Evolutionary conservation across 371 early-diverging fungal species (phyloP).

Genomic region (Lichtheimia hyalospora): DNA sequence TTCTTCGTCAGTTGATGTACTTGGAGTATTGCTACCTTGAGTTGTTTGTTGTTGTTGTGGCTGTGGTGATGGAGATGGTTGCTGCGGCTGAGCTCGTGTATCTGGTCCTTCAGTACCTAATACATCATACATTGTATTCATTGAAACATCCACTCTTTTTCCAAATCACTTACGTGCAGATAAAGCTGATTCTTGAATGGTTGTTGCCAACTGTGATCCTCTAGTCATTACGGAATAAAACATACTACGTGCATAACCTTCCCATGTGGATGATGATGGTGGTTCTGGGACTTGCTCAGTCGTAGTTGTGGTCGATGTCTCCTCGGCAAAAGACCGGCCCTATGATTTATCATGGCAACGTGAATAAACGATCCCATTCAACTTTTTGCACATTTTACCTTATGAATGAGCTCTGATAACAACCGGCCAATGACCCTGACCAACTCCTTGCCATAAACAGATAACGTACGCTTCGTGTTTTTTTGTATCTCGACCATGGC

Average conservation of each 20-base stretch:
- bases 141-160: background rate
- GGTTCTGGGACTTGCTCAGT: background rate
- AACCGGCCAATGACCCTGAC: slow-evolving; percentile 1
- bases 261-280: background rate
- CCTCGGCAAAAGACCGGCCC: background rate
- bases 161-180: background rate
- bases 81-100: background rate
- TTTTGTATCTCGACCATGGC: slow-evolving; percentile 17
- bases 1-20: background rate
- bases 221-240: background rate
- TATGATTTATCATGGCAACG: background rate
- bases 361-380: background rate
- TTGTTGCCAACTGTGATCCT: background rate
- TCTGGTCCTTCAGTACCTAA: no score
- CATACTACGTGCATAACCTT: background rate
- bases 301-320: background rate
- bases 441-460: slow-evolving; percentile 16
- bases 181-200: background rate
- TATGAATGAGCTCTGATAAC: slow-evolving; percentile 2
- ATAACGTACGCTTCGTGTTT: slow-evolving; percentile 3
- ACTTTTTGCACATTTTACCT: background rate
- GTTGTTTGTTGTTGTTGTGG: background rate
- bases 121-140: no score
- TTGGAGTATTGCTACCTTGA: background rate
- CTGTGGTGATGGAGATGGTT: background rate